Evolutionary conservation across 1,284 basidiomycete species (phyloP).

Genomic region (Termitomyces sp.): DNA sequence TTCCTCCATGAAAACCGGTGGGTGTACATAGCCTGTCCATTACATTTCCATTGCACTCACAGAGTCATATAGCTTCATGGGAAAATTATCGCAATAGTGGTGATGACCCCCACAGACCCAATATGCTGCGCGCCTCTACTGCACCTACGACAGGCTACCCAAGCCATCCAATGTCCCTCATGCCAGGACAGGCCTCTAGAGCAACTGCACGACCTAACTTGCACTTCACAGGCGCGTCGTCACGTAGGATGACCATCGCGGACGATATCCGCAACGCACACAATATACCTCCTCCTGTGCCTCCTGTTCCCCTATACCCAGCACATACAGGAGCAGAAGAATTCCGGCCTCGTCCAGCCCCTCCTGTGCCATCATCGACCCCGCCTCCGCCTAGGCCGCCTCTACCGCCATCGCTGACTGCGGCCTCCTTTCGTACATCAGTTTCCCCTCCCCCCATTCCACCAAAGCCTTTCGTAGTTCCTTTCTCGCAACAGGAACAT

Average conservation of each 20-base stretch:
- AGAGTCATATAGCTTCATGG: constrained; percentile 14
- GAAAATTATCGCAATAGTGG: constrained; percentile 1
- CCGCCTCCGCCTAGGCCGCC: constrained; percentile 21
- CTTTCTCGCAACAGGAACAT: constrained; percentile 1
- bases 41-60: neutral
- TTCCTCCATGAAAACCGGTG: constrained; percentile 11
- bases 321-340: neutral
- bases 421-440: constrained; percentile 1
- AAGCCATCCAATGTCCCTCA: constrained; percentile 17
- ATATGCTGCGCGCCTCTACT: constrained; percentile 16
- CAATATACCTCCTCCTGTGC: constrained; percentile 9
- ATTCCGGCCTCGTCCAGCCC: constrained; percentile 8
- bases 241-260: constrained; percentile 18
- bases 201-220: constrained; percentile 16
- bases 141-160: constrained; percentile 16
- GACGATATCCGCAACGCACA: constrained; percentile 15
- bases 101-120: constrained; percentile 7
- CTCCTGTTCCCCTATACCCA: constrained; percentile 13
- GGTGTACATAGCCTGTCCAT: neutral
- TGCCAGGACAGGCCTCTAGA: constrained; percentile 18
- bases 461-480: constrained; percentile 22
- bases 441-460: constrained; percentile 22
- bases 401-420: constrained; percentile 17
- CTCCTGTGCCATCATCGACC: constrained; percentile 12
- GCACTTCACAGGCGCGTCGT: constrained; percentile 15